Conservation (phyloP, 345 rosid genomes). For the Excoecaria cochinchinensis region DNA sequence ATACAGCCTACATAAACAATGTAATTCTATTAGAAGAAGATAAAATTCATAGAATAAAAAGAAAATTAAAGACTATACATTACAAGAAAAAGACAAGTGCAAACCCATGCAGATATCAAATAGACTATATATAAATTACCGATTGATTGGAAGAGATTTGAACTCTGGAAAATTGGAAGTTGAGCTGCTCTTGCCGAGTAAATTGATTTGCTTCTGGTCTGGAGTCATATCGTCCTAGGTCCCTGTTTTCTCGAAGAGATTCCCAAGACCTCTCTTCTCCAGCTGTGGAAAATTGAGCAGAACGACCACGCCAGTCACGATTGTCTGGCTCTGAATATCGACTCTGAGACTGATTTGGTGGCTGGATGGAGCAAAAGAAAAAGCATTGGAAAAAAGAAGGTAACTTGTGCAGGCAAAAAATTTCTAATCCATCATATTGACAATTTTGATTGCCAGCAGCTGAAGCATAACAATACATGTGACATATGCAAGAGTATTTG, state of each 20-base stretch:
- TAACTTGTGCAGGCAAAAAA: not conserved
- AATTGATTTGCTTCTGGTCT: slow-evolving; percentile 50
- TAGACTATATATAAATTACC: slow-evolving; percentile 25
- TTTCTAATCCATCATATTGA: not conserved
- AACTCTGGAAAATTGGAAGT: slow-evolving; percentile 42
- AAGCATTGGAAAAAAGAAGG: not conserved
- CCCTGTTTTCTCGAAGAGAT: slow-evolving; percentile 49
- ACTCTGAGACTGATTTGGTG: slow-evolving; percentile 45
- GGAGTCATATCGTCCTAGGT: slow-evolving; percentile 40
- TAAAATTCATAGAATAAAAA: not conserved
- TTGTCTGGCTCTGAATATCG: slow-evolving; percentile 81
- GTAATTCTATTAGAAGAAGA: not conserved
- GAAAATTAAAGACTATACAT: not conserved
- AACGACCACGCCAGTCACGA: slow-evolving; percentile 88
- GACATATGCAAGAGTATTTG: not conserved
- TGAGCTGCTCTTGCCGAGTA: slow-evolving; percentile 49
- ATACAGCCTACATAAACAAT: not conserved
- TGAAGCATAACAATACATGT: not conserved
- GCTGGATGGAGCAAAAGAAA: slow-evolving; percentile 34
- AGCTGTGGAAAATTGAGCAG: slow-evolving; percentile 50
- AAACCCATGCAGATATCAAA: not conserved
- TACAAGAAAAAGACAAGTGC: not conserved
- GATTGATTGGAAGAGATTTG: slow-evolving; percentile 55
- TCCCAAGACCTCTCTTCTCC: slow-evolving; percentile 79
- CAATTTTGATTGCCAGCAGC: not conserved